Evolutionary conservation across 257 asterid species (phyloP), one percentile per base, ranked within the genome.

Genomic region (Solanum pennellii): DNA sequence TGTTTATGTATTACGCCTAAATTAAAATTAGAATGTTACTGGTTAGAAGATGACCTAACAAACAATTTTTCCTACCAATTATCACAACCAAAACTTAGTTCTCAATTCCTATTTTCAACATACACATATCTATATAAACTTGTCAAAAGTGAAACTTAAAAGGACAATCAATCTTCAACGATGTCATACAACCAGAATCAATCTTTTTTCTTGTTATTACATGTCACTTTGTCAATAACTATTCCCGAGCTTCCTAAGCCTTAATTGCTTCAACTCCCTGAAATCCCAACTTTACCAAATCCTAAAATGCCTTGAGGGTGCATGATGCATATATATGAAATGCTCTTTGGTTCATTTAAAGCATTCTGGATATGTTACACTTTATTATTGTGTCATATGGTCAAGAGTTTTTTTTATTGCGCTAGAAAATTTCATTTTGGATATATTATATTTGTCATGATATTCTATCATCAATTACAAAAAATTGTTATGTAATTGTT

Each of bases 231-330:
- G 59, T 75, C 47, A 3, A 41, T 80, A 47, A n/a, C n/a, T n/a
- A n/a, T 80, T 5, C 68, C 44, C 1, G 4, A 80, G 20, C 27
- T 80, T 80, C 68, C 68, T 80, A 80, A 16, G 68, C 68, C 44
- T 47, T 68, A 80, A 47, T 9, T 80, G 27, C 20, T 68, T 47
- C 29, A 39, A 62, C 85, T 84, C 4, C 89, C 86, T 16, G 73
- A 37, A 72, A 83, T 89, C 35, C 65, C 91, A 35, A 71, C 75
- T 6, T 1, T 89, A 3, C 88, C 91, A 35, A 77, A 88, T 29
- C 89, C 89, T 5, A 73, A 86, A 72, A 7, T 87, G 1, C 92
- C 91, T 4, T 23, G 59, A 75, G 21, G 39, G 47, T 1, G 14
- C 14, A 5, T 5, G 49, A 44, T 44, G 75, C 9, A 47, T 47